Evolutionary conservation across 257 asterid species (phyloP).

Genomic region (Galeopsis tetrahit): DNA sequence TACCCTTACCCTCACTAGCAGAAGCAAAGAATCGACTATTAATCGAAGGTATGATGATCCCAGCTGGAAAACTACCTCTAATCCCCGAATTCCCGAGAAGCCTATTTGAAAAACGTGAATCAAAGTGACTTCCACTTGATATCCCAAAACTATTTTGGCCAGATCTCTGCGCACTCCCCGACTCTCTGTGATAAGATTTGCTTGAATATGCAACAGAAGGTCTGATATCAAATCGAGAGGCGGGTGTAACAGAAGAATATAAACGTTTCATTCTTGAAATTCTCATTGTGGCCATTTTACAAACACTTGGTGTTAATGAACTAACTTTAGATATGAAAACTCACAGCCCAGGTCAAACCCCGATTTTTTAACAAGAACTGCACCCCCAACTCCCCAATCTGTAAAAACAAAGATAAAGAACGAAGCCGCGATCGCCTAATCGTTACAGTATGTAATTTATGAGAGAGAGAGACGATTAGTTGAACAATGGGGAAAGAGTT

Average conservation of each 20-base stretch:
- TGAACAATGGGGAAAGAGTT: background rate
- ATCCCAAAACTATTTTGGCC: conserved; percentile 38
- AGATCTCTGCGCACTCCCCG: conserved; percentile 29
- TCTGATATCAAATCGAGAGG: conserved; percentile 37
- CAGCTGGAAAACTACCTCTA: conserved; percentile 41
- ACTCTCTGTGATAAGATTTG: conserved; percentile 41
- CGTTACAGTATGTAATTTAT: background rate
- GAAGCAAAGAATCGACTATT: conserved; percentile 59
- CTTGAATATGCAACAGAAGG: conserved; percentile 33
- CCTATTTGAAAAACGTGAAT: conserved; percentile 27
- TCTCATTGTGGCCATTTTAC: conserved; percentile 49
- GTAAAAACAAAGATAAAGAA: conserved; percentile 25
- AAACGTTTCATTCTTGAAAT: conserved; percentile 41
- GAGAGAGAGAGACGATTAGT: background rate
- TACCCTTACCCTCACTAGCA: conserved; percentile 41
- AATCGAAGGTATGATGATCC: conserved; percentile 38
- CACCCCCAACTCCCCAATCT: conserved; percentile 23
- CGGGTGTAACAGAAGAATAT: conserved; percentile 35
- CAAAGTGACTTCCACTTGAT: conserved; percentile 26
- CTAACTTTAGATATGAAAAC: background rate
- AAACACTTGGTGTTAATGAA: conserved; percentile 25
- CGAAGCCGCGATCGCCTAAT: background rate
- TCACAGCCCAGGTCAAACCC: conserved; percentile 29
- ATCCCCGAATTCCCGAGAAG: conserved; percentile 29
- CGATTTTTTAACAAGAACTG: background rate